Evolutionary conservation across 2,329 filamentous ascomycete genomes (phyloP).

Genomic region (Aureobasidium sp.): DNA sequence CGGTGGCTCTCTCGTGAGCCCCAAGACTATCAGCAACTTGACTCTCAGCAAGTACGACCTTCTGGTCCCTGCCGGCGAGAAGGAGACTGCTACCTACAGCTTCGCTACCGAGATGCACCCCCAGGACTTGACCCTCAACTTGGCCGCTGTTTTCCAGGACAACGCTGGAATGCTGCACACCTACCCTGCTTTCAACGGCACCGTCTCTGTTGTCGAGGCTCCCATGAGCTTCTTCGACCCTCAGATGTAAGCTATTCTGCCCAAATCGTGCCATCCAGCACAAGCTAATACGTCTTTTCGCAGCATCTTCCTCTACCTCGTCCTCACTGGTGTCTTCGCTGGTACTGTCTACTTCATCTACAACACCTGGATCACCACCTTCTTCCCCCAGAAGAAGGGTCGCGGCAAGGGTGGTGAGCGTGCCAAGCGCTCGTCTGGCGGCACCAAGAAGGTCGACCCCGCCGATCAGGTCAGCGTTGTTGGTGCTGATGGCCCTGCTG

Average conservation of each 20-base stretch:
- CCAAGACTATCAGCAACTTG: slow-evolving; percentile 70
- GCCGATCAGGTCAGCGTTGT: slow-evolving; percentile 52
- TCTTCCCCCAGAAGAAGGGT: slow-evolving; percentile 77
- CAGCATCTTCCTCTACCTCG: slow-evolving; percentile 95
- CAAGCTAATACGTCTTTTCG: slow-evolving; percentile 5
- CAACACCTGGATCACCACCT: slow-evolving; percentile 91
- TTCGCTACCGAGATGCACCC: slow-evolving; percentile 90
- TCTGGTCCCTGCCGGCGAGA: slow-evolving; percentile 65
- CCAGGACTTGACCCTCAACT: slow-evolving; percentile 72
- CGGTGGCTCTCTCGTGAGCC: slow-evolving; percentile 61
- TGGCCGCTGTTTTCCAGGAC: slow-evolving; percentile 66
- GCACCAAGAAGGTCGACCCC: slow-evolving; percentile 59
- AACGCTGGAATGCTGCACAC: slow-evolving; percentile 63
- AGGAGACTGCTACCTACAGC: slow-evolving; percentile 68
- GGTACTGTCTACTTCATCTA: slow-evolving; percentile 93
- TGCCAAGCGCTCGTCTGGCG: slow-evolving; percentile 51
- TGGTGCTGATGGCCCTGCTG: slow-evolving; percentile 61
- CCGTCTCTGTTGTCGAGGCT: slow-evolving; percentile 79
- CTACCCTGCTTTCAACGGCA: slow-evolving; percentile 69
- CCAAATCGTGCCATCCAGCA: not conserved
- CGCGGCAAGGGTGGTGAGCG: slow-evolving; percentile 57
- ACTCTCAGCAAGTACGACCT: slow-evolving; percentile 67
- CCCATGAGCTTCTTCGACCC: slow-evolving; percentile 89
- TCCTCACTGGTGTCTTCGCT: slow-evolving; percentile 69
- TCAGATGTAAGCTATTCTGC: slow-evolving; percentile 64